Evolutionary conservation across 2,329 filamentous ascomycete genomes (phyloP).

Genomic region (Aspergillus bombycis): DNA sequence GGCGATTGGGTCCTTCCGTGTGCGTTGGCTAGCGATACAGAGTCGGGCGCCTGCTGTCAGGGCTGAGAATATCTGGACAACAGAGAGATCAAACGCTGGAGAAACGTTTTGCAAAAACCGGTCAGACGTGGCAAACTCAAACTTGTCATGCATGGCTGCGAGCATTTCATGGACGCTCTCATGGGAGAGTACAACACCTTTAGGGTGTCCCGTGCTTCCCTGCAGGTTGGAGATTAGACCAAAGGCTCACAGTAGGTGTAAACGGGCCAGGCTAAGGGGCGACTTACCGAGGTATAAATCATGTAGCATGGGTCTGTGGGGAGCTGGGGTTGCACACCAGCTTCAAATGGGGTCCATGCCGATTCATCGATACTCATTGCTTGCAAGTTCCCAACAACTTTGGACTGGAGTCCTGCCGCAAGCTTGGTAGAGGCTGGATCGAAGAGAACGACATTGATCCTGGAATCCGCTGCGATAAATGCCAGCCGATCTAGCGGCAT

Average conservation of each 20-base stretch:
- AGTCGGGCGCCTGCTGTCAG: background rate
- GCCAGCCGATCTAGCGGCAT: background rate
- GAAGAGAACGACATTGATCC: too few species aligned
- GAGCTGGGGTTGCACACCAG: too few species aligned
- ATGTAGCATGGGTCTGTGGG: background rate
- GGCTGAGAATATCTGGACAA: constrained; percentile 2
- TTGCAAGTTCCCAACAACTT: too few species aligned
- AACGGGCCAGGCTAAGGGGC: too few species aligned
- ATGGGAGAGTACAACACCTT: constrained; percentile 3
- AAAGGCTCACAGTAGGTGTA: too few species aligned
- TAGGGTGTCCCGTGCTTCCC: constrained; percentile 10
- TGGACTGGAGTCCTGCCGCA: too few species aligned
- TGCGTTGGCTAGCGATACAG: background rate
- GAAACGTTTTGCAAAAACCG: constrained; percentile 3
- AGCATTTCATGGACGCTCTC: constrained; percentile 2
- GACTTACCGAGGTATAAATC: constrained; percentile 11
- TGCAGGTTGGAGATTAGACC: background rate
- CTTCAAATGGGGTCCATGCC: too few species aligned
- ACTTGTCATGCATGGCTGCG: background rate
- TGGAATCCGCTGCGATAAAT: constrained; percentile 2
- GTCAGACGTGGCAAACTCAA: background rate
- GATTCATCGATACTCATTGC: too few species aligned
- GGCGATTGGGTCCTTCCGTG: background rate
- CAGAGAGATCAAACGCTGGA: constrained; percentile 2
- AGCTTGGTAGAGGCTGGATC: too few species aligned